A percentile compares a stretch with the other conserved stretches of the same genome.
Conservation (phyloP, 2,329 filamentous ascomycete genomes). For the Botrytis deweyae region DNA sequence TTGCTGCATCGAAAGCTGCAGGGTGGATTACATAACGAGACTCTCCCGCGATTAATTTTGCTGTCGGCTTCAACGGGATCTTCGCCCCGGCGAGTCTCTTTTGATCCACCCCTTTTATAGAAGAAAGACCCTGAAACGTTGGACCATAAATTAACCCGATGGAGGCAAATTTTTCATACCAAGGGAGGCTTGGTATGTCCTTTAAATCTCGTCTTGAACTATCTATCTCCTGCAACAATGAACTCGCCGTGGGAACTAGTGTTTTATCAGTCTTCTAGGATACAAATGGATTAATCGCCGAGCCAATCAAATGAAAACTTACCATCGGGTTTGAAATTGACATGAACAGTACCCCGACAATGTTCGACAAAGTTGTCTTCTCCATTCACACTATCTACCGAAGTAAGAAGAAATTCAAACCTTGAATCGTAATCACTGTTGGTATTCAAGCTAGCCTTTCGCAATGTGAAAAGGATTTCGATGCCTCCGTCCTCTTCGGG, state of each 20-base stretch:
- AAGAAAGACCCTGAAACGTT: neutral
- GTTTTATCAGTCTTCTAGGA: neutral
- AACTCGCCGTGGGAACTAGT: neutral
- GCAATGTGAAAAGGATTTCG: slow-evolving; percentile 2
- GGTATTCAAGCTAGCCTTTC: too few relatives aligned
- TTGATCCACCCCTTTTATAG: neutral
- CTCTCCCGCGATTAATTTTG: neutral
- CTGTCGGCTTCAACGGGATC: neutral
- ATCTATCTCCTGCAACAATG: neutral
- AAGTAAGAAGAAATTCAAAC: neutral
- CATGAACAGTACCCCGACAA: neutral
- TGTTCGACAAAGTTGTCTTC: neutral
- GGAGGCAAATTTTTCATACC: neutral
- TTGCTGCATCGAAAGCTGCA: slow-evolving; percentile 28
- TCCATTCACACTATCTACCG: neutral
- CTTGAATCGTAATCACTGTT: neutral
- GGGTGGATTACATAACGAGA: slow-evolving; percentile 41
- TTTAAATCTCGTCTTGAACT: neutral
- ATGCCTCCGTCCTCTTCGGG: slow-evolving; percentile 16
- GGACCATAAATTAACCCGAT: neutral
- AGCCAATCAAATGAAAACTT: neutral
- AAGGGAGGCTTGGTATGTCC: neutral
- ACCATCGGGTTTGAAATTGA: neutral
- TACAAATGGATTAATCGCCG: neutral
- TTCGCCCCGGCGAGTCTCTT: neutral